A percentile compares a stretch with the other conserved stretches of the same genome.
Conservation (phyloP, 306 rosid genomes). For the Fagus sylvatica region DNA sequence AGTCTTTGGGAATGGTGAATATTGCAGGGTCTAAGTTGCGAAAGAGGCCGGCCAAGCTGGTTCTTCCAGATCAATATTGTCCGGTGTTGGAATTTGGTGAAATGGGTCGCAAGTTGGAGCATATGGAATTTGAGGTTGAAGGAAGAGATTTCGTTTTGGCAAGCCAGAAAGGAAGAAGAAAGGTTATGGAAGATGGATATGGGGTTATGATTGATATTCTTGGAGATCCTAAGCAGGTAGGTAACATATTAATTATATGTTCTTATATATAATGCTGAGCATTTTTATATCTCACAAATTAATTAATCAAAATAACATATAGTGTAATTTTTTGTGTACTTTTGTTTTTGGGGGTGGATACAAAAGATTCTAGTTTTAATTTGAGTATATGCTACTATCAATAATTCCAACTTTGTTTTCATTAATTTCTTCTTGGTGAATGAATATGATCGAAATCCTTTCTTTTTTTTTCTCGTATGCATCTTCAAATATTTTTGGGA, state of each 20-base stretch:
- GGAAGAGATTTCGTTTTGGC: conserved; percentile 42
- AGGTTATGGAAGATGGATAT: conserved; percentile 39
- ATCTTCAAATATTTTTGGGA: neutral
- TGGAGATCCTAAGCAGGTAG: conserved; percentile 46
- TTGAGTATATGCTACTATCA: no score
- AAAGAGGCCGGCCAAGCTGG: conserved; percentile 35
- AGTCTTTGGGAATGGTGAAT: neutral
- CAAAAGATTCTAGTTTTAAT: no score
- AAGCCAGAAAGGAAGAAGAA: conserved; percentile 42
- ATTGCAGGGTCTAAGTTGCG: conserved; percentile 1
- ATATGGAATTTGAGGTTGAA: conserved; percentile 29
- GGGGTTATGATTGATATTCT: conserved; percentile 29
- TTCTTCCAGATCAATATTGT: conserved; percentile 30
- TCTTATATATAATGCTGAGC: neutral
- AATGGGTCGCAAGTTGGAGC: conserved; percentile 23
- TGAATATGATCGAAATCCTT: neutral
- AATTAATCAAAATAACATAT: neutral
- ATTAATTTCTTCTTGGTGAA: no score
- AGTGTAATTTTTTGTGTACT: no score
- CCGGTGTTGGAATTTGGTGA: conserved; percentile 14
- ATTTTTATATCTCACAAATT: neutral
- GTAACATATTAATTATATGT: neutral
- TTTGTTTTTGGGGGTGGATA: no score
- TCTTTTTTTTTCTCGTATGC: neutral
- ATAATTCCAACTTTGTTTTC: no score